Base-by-base conservation (phyloP, 1,284 basidiomycete genomes). In the Sporisorium reilianum region DNA sequence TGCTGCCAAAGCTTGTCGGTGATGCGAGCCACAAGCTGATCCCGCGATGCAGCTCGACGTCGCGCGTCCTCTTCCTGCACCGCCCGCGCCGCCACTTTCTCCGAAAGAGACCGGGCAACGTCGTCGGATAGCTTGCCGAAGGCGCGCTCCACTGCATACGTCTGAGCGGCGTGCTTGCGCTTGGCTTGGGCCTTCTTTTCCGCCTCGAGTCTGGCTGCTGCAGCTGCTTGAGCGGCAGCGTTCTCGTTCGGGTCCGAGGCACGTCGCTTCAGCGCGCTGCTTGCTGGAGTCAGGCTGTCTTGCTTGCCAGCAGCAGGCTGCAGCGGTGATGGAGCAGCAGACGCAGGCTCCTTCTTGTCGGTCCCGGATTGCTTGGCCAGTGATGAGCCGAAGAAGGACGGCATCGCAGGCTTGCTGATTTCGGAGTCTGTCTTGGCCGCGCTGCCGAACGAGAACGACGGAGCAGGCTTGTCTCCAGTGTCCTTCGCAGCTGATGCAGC, bases 381-480 rank as follows among this genome's bases (percentile, higher is more conserved):
- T 3, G 67, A 64, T 2, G 62, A 49, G 16, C 55, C 40, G 28
- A 70, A 61, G 57, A 64, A 70, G 7, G 67, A 64, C 1, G 62
- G 67, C 44, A 70, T 45, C 22, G 62, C 49, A 6, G 62, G 26
- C 34, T 60, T 64, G 32, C 49, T 54, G 6, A 44, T 1, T 6
- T 11, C 45, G 4, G 57, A 1, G 4, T 54, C 52, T 12, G 36
- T 16, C 22, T 58, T 55, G 18, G 46, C 22, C 28, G 50, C 14
- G 18, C 50, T 25, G 5, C 55, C 68, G 16, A 71, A 65, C 2
- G 68, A 62, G 34, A 63, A 65, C 2, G 63, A 58, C 3, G 68
- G 32, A 1, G 51, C 30, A 7, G 55, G 5, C 20, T 49, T 14
- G 26, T 41, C 26, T 18, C 22, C 45, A 22, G 34, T 40, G 7